phyloP scores from a whole-genome alignment of 148 eudicot species.

The Polygonum maritimum region DNA sequence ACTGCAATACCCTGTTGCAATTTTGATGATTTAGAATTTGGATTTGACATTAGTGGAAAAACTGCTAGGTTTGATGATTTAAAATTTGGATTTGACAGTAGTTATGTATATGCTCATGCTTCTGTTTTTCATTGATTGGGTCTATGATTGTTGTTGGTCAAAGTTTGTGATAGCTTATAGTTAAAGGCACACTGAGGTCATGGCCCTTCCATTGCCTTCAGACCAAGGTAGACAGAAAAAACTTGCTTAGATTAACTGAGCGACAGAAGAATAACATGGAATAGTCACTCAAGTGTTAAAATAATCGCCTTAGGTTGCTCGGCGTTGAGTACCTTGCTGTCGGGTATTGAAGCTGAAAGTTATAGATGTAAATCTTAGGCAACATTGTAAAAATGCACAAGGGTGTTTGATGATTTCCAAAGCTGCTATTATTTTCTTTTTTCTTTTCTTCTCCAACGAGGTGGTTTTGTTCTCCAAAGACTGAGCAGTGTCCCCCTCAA shows the following conservation, averaged over 20 bases:
- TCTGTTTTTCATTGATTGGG: not conserved
- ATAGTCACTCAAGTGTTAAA: not conserved
- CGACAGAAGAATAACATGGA: no score
- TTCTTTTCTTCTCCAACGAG: not conserved
- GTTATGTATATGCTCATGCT: not conserved
- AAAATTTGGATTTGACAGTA: not conserved
- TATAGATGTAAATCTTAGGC: not conserved
- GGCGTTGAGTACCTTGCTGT: not conserved
- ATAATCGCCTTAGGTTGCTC: not conserved
- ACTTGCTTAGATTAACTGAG: not conserved
- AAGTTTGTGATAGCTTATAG: not conserved
- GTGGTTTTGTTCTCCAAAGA: not conserved
- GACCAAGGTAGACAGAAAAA: not conserved
- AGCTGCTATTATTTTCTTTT: not conserved
- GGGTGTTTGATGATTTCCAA: not conserved
- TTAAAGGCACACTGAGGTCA: not conserved
- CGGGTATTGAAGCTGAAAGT: not conserved
- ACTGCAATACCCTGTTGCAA: not conserved
- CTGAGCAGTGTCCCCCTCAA: not conserved
- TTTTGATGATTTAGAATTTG: not conserved
- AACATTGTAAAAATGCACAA: not conserved
- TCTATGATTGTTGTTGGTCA: not conserved
- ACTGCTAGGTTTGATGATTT: not conserved
- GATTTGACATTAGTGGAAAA: not conserved
- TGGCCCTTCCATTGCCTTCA: not conserved